phyloP scores from a whole-genome alignment of 2,329 filamentous ascomycete species.

The Pseudogymnoascus sp. region DNA sequence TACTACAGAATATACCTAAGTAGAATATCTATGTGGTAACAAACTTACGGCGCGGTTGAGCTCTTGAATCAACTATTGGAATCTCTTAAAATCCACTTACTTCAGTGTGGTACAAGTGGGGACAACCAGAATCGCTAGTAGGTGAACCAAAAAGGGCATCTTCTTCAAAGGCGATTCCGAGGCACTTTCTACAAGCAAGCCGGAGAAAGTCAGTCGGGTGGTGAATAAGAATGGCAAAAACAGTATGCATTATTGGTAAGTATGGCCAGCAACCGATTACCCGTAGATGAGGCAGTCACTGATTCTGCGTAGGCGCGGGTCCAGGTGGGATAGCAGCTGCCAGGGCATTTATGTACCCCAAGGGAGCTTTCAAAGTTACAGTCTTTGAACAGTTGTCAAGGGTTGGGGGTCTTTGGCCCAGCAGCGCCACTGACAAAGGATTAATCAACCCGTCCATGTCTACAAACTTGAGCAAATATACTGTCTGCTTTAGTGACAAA shows the following conservation, averaged over 20 bases:
- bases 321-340: slow-evolving; percentile 62
- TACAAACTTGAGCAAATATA: slow-evolving; percentile 70
- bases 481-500: slow-evolving; percentile 63
- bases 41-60: background rate
- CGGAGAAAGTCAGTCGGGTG: background rate
- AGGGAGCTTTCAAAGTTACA: slow-evolving; percentile 54
- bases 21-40: background rate
- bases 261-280: background rate
- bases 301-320: slow-evolving; percentile 48
- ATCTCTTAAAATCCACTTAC: no score
- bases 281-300: background rate
- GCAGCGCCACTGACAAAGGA: slow-evolving; percentile 38
- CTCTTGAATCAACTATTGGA: no score
- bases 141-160: no score
- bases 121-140: no score
- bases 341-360: slow-evolving; percentile 58
- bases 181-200: no score
- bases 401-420: slow-evolving; percentile 74
- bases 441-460: slow-evolving; percentile 59
- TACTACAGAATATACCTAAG: background rate
- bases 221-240: slow-evolving; percentile 15
- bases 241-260: slow-evolving; percentile 24
- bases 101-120: no score
- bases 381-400: slow-evolving; percentile 59
- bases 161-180: no score